Evolutionary conservation across 208 protist species (phyloP).

Genomic region (Endotrypanum monterogeii): DNA sequence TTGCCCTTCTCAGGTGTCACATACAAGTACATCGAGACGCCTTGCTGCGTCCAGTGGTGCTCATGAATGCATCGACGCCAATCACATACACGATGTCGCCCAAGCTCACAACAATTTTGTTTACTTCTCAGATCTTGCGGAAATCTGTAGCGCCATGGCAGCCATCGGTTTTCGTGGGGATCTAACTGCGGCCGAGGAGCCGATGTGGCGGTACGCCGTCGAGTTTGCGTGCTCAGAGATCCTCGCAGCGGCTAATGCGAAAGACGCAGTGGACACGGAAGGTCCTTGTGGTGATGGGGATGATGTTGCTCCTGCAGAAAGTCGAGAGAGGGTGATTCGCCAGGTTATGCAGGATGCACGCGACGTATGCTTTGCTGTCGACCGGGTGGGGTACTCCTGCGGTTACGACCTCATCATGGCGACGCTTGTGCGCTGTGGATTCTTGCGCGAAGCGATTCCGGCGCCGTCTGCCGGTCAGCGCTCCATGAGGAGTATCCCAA

Average conservation of each 20-base stretch:
- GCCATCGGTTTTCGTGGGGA: constrained; percentile 46
- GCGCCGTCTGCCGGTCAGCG: constrained; percentile 46
- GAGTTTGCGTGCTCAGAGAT: constrained; percentile 41
- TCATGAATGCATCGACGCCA: neutral
- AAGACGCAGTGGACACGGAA: neutral
- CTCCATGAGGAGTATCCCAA: constrained; percentile 33
- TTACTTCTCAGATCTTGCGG: constrained; percentile 41
- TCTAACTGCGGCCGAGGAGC: constrained; percentile 30
- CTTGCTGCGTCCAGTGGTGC: neutral
- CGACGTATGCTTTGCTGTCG: constrained; percentile 73
- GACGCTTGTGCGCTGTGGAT: constrained; percentile 39
- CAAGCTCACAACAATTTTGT: neutral
- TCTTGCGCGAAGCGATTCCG: constrained; percentile 46
- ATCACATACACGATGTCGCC: neutral
- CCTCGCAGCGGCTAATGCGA: constrained; percentile 5
- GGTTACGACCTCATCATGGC: constrained; percentile 73
- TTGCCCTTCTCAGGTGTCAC: neutral
- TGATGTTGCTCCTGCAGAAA: neutral
- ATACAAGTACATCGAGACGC: neutral
- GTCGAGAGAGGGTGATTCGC: constrained; percentile 7
- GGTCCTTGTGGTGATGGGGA: neutral
- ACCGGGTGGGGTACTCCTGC: constrained; percentile 42
- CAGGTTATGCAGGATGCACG: constrained; percentile 41
- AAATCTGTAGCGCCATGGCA: constrained; percentile 47
- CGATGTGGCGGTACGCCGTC: constrained; percentile 47